phyloP scores from a whole-genome alignment of 495 filamentous ascomycete species.

The Aspergillus affinis region DNA sequence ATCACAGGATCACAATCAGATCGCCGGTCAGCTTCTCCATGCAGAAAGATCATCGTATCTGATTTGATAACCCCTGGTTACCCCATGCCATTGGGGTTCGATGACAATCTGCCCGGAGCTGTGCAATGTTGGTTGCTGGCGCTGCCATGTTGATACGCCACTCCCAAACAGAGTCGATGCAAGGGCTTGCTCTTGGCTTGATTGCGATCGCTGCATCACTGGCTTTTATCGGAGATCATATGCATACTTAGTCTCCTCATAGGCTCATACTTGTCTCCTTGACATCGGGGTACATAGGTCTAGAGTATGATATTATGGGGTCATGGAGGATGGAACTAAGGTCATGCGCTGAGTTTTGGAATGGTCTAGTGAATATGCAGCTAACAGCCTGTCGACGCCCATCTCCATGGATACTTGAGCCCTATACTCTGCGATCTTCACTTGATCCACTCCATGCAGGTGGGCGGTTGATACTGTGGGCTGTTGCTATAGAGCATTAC shows the following conservation, averaged over 20 bases:
- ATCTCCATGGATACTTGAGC: no score
- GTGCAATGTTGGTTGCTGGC: neutral
- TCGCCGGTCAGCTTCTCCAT: neutral
- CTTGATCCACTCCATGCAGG: no score
- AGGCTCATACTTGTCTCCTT: no score
- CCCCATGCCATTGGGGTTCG: neutral
- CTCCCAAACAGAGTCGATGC: neutral
- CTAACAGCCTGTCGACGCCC: no score
- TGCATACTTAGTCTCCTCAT: no score
- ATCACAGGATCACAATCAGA: neutral
- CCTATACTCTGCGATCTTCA: no score
- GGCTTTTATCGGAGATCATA: no score
- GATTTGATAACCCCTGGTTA: neutral
- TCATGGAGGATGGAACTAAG: no score
- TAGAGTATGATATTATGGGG: no score
- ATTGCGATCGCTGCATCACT: neutral
- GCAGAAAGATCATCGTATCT: neutral
- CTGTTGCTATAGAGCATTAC: no score
- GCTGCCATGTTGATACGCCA: neutral
- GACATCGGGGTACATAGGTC: no score
- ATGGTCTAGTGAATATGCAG: neutral
- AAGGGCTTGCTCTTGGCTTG: neutral
- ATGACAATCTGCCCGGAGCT: neutral
- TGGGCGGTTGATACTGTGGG: no score
- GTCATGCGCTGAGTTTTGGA: neutral